phyloP scores from a whole-genome alignment of 768 basidiomycete genomes.

The Lyophyllum decastes region DNA sequence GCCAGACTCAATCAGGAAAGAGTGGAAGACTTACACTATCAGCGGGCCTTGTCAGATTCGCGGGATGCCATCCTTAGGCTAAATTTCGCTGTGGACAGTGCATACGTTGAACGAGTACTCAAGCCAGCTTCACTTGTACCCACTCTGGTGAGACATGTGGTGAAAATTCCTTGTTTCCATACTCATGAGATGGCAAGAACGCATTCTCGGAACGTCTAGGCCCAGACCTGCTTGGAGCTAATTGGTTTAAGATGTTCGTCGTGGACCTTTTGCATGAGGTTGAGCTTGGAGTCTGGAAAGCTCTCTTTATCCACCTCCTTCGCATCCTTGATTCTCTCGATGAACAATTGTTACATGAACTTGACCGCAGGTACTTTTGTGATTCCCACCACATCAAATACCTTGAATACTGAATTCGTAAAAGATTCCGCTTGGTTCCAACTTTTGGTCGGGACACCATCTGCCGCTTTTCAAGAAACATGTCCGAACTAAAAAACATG shows the following conservation, averaged over 20 bases:
- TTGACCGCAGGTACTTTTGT: not conserved
- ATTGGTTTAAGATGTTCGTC: conserved; percentile 18
- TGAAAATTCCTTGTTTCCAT: not conserved
- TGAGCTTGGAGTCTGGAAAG: conserved; percentile 22
- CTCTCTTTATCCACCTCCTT: too few species aligned
- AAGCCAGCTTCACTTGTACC: conserved; percentile 21
- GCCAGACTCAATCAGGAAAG: not conserved
- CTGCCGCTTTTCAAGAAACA: conserved; percentile 21
- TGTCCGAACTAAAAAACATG: conserved; percentile 22
- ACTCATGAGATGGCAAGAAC: not conserved
- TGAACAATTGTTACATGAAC: not conserved
- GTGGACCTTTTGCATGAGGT: conserved; percentile 18
- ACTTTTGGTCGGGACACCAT: conserved; percentile 22
- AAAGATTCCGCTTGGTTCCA: not conserved
- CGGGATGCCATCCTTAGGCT: not conserved
- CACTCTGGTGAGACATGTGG: conserved; percentile 20
- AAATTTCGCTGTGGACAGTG: too few species aligned
- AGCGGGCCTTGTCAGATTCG: not conserved
- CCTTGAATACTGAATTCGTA: not conserved
- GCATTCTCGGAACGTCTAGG: conserved; percentile 4
- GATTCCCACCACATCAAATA: not conserved
- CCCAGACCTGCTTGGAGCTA: conserved; percentile 13
- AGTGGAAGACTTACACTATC: not conserved
- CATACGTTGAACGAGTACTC: conserved; percentile 19
- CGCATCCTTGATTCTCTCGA: conserved; percentile 13